phyloP scores from a whole-genome alignment of 176 grass and related monocot species.

The Musa schizocarpa region DNA sequence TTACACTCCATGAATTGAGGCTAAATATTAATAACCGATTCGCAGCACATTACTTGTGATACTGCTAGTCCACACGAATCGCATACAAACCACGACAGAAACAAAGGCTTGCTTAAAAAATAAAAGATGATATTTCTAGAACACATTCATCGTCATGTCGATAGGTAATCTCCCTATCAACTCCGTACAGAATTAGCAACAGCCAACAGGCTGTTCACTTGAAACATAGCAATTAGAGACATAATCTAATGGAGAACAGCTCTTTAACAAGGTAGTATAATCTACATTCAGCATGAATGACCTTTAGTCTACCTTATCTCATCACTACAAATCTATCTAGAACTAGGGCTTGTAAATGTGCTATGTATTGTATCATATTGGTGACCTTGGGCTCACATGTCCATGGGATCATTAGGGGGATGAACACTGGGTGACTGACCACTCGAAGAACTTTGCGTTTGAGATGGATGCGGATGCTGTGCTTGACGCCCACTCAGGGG shows the following conservation, averaged over 20 bases:
- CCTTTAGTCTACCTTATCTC: neutral
- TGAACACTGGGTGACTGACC: constrained; percentile 42
- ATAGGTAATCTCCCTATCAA: neutral
- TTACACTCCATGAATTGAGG: no score
- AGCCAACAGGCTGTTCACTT: neutral
- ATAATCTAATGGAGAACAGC: no score
- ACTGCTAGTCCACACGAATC: no score
- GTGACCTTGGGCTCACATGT: constrained; percentile 47
- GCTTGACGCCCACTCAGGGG: constrained; percentile 40
- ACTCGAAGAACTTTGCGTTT: constrained; percentile 32
- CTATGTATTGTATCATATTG: neutral
- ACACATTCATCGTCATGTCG: neutral
- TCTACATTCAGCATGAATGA: no score
- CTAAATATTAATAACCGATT: no score
- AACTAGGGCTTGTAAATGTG: neutral
- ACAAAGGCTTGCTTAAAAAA: neutral
- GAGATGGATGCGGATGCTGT: constrained; percentile 31
- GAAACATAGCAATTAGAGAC: no score
- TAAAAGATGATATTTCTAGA: neutral
- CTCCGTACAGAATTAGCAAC: neutral
- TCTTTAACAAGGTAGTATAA: no score
- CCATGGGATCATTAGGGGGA: constrained; percentile 68
- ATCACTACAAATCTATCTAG: neutral
- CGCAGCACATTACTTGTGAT: no score
- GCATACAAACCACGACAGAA: neutral